Conservation (phyloP, 768 basidiomycete species). For the Lentinula sp. region DNA sequence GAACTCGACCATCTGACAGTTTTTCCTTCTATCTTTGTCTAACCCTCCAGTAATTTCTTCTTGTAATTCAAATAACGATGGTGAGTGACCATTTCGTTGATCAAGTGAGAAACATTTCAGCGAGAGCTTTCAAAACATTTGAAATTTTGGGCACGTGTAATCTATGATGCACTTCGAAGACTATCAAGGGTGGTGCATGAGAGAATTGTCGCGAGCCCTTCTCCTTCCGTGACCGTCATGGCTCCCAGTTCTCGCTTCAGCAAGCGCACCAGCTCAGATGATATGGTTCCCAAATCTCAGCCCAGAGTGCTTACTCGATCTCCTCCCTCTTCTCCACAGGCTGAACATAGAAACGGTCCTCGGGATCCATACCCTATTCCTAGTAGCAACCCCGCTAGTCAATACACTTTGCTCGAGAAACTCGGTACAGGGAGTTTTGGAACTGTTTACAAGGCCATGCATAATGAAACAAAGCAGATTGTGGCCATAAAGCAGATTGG, state of each 20-base stretch:
- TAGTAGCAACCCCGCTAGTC: conserved; percentile 77
- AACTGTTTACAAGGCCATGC: conserved; percentile 94
- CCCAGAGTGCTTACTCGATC: conserved; percentile 36
- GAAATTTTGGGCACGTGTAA: conserved; percentile 12
- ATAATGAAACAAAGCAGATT: conserved; percentile 89
- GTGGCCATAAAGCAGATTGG: conserved; percentile 99
- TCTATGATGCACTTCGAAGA: neutral
- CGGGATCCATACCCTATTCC: conserved; percentile 66
- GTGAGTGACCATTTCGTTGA: neutral
- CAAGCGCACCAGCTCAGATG: conserved; percentile 32
- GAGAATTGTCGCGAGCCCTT: conserved; percentile 13
- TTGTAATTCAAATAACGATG: neutral
- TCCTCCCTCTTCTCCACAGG: conserved; percentile 38
- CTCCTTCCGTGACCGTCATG: conserved; percentile 30
- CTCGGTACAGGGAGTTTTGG: conserved; percentile 98
- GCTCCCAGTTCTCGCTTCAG: conserved; percentile 40
- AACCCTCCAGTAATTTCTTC: neutral
- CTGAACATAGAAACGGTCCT: conserved; percentile 30
- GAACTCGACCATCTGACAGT: neutral
- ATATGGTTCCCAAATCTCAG: conserved; percentile 27
- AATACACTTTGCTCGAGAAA: conserved; percentile 91
- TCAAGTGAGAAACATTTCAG: neutral
- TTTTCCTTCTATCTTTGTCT: neutral
- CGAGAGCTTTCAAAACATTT: neutral
- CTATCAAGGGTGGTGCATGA: conserved; percentile 10